Evolutionary conservation across 225 moss, liverwort and hornwort genomes (phyloP), one percentile per base, ranked within the genome.

Genomic region (Straminergon stramineum): DNA sequence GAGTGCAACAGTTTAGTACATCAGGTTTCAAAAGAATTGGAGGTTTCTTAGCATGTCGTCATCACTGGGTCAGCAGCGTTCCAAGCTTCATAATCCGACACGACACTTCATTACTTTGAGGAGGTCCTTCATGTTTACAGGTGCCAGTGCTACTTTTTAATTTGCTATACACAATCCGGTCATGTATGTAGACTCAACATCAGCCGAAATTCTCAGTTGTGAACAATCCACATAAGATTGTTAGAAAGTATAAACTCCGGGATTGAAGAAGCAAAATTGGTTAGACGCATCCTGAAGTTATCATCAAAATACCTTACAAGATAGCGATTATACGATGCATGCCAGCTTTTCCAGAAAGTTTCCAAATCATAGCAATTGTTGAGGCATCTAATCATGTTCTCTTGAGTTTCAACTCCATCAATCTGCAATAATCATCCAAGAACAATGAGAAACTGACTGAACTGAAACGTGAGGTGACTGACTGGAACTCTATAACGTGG

Each of bases 321-420:
- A 88, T 96, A 97, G 75, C 97, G 95, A 89, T 97, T 97, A 65
- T 97, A 97, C 18, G 99, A 99, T 89, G 99, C 95, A 90, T 99
- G 99, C 99, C 97, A 99, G 89, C 96, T 97, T 91, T 96, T 99
- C 99, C 99, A 99, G 71, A 99, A 99, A 28, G 97, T 97, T 94
- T 99, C 99, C 80, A 99, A 92, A 88, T 99, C 97, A 85, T 82
- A 97, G 89, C 97, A 99, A 92, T 97, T 97, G 87, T 99, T 99
- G 69, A 99, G 94, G 92, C 99, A 99, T 78, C 94, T 96, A 43
- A 93, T 87, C 99, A 99, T 99, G 89, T 99, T 99, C 87, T 99
- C 99, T 86, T 96, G 99, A 74, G 96, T 94, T 93, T 99, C 99
- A 21, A 99, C 91, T 86, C 97, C 99, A 87, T 88, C 95, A 89